Conservation (phyloP, 202 grass and related monocot species). For the Hordeum pubiflorum region DNA sequence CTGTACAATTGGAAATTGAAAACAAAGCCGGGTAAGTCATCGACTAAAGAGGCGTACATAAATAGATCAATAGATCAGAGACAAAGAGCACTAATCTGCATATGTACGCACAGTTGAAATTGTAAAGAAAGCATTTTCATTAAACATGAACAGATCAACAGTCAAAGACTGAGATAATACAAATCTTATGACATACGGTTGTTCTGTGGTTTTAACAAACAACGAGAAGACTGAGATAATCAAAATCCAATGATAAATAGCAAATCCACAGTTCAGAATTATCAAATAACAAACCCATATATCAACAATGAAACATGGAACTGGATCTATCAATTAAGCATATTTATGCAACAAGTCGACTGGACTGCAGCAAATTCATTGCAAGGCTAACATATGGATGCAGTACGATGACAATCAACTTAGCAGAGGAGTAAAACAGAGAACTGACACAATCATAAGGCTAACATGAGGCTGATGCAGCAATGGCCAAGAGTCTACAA, state of each 20-base stretch:
- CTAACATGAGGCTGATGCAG: neutral
- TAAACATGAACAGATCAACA: neutral
- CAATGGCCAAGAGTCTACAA: neutral
- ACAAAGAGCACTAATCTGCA: neutral
- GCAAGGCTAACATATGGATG: neutral
- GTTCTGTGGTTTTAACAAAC: too few relatives aligned
- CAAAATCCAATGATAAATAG: neutral
- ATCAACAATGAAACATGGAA: neutral
- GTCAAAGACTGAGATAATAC: neutral
- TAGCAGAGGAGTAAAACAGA: neutral
- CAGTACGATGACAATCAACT: neutral
- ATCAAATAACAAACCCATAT: neutral
- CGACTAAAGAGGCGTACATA: too few relatives aligned
- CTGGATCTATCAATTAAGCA: neutral
- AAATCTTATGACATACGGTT: too few relatives aligned
- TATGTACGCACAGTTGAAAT: neutral
- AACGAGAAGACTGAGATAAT: too few relatives aligned
- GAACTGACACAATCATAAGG: neutral
- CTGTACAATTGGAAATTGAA: neutral
- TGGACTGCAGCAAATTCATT: neutral
- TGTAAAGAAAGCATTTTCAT: too few relatives aligned
- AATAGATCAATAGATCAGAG: neutral
- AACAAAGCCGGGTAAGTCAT: neutral
- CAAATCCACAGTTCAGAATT: neutral
- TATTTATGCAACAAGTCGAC: neutral